Evolutionary conservation across 352 stramenopile species (phyloP).

Genomic region (Phytophthora parvispora): DNA sequence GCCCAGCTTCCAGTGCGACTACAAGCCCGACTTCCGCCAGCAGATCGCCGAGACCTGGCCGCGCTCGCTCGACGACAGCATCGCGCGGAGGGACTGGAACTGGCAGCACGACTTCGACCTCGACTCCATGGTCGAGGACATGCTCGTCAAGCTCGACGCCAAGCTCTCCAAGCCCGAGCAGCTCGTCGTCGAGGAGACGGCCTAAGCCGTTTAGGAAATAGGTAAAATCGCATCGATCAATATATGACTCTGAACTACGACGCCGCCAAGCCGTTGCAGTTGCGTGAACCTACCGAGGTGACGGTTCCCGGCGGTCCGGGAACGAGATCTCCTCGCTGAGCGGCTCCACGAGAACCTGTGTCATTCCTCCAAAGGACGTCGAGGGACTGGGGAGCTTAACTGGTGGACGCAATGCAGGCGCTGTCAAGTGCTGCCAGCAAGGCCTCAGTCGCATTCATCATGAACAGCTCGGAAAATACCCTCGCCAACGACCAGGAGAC

Average conservation of each 20-base stretch:
- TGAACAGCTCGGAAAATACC: slow-evolving; percentile 20
- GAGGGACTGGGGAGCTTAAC: neutral
- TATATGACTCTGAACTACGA: slow-evolving; percentile 27
- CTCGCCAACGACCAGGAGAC: neutral
- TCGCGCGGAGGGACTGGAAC: slow-evolving; percentile 87
- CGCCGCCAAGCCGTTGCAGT: neutral
- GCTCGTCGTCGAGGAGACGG: slow-evolving; percentile 21
- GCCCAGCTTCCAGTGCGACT: slow-evolving; percentile 89
- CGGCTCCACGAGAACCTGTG: too few relatives aligned
- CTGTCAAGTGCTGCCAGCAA: slow-evolving; percentile 13
- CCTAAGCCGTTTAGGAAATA: slow-evolving; percentile 16
- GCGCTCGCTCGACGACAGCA: slow-evolving; percentile 84
- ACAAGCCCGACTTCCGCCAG: slow-evolving; percentile 92
- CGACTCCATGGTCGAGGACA: slow-evolving; percentile 91
- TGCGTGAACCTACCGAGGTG: slow-evolving; percentile 12
- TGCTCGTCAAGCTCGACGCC: slow-evolving; percentile 87
- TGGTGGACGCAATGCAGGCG: slow-evolving; percentile 5
- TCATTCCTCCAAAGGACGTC: slow-evolving; percentile 17
- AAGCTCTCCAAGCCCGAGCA: slow-evolving; percentile 68
- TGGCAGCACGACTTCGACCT: slow-evolving; percentile 93
- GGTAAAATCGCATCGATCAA: slow-evolving; percentile 22
- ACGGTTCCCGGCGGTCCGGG: slow-evolving; percentile 15
- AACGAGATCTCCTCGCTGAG: slow-evolving; percentile 21
- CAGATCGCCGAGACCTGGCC: slow-evolving; percentile 94
- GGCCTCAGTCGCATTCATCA: slow-evolving; percentile 28